phyloP scores from a whole-genome alignment of 768 basidiomycete species.

The Mycena floridula region DNA sequence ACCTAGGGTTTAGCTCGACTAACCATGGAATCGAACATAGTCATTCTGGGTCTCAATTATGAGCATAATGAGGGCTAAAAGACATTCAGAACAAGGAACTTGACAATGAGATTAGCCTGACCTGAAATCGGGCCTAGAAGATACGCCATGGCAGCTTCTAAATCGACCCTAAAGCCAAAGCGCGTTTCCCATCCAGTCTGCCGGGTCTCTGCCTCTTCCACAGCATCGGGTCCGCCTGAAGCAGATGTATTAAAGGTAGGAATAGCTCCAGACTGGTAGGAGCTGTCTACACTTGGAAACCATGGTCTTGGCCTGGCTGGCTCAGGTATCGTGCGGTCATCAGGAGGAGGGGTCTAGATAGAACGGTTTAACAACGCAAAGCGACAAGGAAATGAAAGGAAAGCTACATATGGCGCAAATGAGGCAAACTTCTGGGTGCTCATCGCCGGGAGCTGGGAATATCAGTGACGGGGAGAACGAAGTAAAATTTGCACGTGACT shows the following conservation, averaged over 20 bases:
- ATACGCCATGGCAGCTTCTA: slow-evolving; percentile 60
- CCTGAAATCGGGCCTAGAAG: slow-evolving; percentile 68
- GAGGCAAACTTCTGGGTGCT: too few species aligned
- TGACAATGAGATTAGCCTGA: slow-evolving; percentile 24
- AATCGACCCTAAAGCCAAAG: slow-evolving; percentile 59
- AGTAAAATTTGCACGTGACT: too few species aligned
- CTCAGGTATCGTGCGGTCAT: too few species aligned
- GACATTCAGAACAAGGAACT: neutral
- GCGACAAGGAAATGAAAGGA: too few species aligned
- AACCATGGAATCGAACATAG: slow-evolving; percentile 74
- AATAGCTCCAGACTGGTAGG: slow-evolving; percentile 68
- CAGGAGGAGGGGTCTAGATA: too few species aligned
- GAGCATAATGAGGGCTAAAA: slow-evolving; percentile 53
- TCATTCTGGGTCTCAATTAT: slow-evolving; percentile 76
- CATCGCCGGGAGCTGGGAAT: too few species aligned
- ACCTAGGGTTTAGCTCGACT: too few species aligned
- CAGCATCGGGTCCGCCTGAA: slow-evolving; percentile 26
- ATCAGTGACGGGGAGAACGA: too few species aligned
- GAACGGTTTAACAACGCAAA: too few species aligned
- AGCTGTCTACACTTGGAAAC: slow-evolving; percentile 22
- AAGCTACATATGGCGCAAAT: slow-evolving; percentile 58
- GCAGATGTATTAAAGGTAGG: slow-evolving; percentile 48
- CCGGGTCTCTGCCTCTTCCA: slow-evolving; percentile 33
- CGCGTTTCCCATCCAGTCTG: slow-evolving; percentile 68
- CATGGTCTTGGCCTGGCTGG: too few species aligned